phyloP scores from a whole-genome alignment of 768 basidiomycete species.

The Boletus sp. region DNA sequence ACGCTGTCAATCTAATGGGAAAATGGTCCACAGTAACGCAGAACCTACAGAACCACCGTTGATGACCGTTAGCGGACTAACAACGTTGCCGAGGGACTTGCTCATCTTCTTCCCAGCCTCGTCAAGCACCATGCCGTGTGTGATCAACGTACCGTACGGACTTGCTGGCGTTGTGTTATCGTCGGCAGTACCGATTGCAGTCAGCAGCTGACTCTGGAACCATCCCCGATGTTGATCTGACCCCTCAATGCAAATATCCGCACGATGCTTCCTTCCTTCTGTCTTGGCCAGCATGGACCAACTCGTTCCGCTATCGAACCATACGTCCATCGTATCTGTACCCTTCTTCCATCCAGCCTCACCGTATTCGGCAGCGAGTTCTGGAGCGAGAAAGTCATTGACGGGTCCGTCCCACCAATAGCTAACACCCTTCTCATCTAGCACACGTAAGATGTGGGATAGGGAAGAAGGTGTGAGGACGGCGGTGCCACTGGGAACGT shows the following conservation, averaged over 20 bases:
- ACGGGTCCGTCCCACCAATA: conserved; percentile 92
- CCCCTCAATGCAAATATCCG: conserved; percentile 92
- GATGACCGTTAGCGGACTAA: conserved; percentile 81
- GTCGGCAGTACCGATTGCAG: conserved; percentile 52
- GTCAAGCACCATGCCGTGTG: conserved; percentile 96
- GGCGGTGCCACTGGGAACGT: conserved; percentile 57
- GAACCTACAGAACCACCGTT: conserved; percentile 67
- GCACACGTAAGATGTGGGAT: conserved; percentile 70
- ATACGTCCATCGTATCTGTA: conserved; percentile 97
- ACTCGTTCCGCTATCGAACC: conserved; percentile 96
- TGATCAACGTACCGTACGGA: conserved; percentile 81
- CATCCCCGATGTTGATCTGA: conserved; percentile 98
- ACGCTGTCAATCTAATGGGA: neutral
- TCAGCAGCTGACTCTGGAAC: conserved; percentile 96
- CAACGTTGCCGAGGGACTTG: conserved; percentile 91
- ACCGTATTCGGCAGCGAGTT: conserved; percentile 47
- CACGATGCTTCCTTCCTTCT: conserved; percentile 43
- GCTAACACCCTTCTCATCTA: conserved; percentile 69
- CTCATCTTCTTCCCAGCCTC: conserved; percentile 92
- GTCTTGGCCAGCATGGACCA: conserved; percentile 74
- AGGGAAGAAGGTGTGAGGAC: conserved; percentile 65
- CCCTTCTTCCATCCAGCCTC: conserved; percentile 67
- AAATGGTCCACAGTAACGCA: neutral
- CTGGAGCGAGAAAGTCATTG: conserved; percentile 74
- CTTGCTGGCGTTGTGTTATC: conserved; percentile 23